These are phyloP conservation scores for Mycena rosella DNA, from an alignment of 768 basidiomycete genomes.

Conservation along the genomic window DNA sequence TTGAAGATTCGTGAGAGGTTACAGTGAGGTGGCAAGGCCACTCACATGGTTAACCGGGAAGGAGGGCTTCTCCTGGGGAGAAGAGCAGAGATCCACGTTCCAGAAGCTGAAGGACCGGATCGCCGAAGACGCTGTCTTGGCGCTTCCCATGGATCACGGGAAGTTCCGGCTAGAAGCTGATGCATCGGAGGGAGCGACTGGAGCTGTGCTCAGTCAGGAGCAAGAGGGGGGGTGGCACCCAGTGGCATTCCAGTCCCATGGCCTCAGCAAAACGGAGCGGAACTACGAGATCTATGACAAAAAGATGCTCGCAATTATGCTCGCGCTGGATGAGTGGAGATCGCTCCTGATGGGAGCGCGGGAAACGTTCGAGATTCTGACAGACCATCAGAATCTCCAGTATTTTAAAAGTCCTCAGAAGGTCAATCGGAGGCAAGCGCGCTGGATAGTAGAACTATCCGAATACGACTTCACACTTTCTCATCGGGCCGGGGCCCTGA, in stretches of 20 bases:
- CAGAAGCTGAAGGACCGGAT: conserved; percentile 2
- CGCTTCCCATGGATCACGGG: neutral
- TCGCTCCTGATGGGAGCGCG: conserved; percentile 30
- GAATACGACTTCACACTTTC: too few species aligned
- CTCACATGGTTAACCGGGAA: conserved; percentile 16
- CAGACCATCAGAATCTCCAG: conserved; percentile 31
- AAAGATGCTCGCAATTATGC: conserved; percentile 38
- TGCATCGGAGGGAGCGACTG: conserved; percentile 15
- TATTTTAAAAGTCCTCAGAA: too few species aligned
- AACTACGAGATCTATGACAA: too few species aligned
- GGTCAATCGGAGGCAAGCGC: too few species aligned
- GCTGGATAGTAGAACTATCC: too few species aligned
- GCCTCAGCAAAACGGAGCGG: too few species aligned
- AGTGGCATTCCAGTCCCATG: too few species aligned
- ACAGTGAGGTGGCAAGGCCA: neutral
- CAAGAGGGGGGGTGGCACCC: conserved; percentile 20
- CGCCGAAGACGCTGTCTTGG: neutral
- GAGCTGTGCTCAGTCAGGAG: conserved; percentile 2
- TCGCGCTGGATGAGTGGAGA: conserved; percentile 29
- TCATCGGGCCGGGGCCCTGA: too few species aligned
- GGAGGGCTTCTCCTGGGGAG: neutral
- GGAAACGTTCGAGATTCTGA: conserved; percentile 23
- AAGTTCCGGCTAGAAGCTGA: conserved; percentile 23
- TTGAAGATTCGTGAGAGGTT: too few species aligned
- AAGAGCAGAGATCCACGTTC: neutral